phyloP scores from a whole-genome alignment of 306 rosid species.

The Corylus avellana region DNA sequence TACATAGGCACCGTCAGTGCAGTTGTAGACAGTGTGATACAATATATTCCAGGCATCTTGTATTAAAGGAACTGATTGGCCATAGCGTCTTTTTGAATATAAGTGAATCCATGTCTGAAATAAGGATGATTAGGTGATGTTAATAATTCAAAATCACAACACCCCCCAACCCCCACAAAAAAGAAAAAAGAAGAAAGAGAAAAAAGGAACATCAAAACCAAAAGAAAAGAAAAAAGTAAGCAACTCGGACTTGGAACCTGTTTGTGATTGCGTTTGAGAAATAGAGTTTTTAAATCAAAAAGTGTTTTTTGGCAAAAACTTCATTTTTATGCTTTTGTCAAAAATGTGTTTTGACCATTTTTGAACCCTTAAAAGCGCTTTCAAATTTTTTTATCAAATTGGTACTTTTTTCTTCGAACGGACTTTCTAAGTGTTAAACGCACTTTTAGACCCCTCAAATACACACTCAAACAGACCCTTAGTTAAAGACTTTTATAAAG shows the following conservation, averaged over 20 bases:
- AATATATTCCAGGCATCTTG: slow-evolving; percentile 79
- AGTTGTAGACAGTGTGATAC: slow-evolving; percentile 76
- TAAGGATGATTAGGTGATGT: slow-evolving; percentile 10
- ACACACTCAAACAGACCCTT: background rate
- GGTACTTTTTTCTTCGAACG: too few relatives aligned
- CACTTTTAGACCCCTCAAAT: too few relatives aligned
- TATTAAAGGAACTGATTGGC: slow-evolving; percentile 58
- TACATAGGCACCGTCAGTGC: slow-evolving; percentile 90
- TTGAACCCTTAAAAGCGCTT: too few relatives aligned
- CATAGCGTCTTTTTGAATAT: slow-evolving; percentile 78
- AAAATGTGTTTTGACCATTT: too few relatives aligned
- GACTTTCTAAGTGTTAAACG: too few relatives aligned
- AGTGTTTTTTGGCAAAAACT: too few relatives aligned
- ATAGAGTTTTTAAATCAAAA: too few relatives aligned
- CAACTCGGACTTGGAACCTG: background rate
- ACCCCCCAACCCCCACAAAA: background rate
- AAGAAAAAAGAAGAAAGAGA: background rate
- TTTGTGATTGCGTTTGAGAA: too few relatives aligned
- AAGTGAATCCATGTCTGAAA: slow-evolving; percentile 76
- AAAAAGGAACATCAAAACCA: background rate
- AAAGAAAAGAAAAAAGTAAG: slow-evolving; percentile 1
- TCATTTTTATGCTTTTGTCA: too few relatives aligned
- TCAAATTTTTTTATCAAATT: too few relatives aligned
- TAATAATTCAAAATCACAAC: slow-evolving; percentile 13
- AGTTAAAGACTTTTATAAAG: background rate